Base-by-base conservation (phyloP, 495 filamentous ascomycete species). In the Cercophora newfieldiana region DNA sequence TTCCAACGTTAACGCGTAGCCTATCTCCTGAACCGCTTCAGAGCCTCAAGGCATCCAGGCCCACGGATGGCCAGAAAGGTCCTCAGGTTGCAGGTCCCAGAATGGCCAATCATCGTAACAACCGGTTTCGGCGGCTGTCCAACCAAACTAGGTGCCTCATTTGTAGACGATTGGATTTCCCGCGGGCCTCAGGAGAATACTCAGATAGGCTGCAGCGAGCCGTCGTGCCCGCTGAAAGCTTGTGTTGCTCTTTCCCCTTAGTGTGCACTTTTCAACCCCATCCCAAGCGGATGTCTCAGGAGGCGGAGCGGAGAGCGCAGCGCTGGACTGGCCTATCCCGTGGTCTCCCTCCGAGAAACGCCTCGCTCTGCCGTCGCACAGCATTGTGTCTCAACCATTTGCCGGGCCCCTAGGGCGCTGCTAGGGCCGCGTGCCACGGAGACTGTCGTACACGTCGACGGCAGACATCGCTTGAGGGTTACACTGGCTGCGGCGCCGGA, bases 331-430 rank as follows among this genome's bases (percentile, higher is more conserved):
- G 21, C 50, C 21, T 53, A 26, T 57, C 54, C 26, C 54, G 54
- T 57, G 54, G 30, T 22, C 28, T 48, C 16, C 29, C 21, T 25
- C 58, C 58, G 30, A 28, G 31, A 21, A 60, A 58, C 24, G 55
- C 29, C 29, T 58, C 29, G 58, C 33, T 21, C 19, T 60, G n/a
- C 18, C 25, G 58, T 60, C 33, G n/a, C 33, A 60, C 58, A 28
- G 33, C 58, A 60, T 30, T 10, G 18, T 60, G 58, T 60, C 58
- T 60, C 58, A 60, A 24, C 33, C 31, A 26, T 44, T 26, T 48
- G 58, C 58, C 58, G 58, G 58, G 58, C 25, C 22, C 25, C 26
- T 22, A 58, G 58, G 28, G 19, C 57, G 12, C 28, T 19, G 29
- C 37, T 16, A 44, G 19, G 31, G n/a, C 29, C 58, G 28, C 33